Evolutionary conservation across 371 early-diverging fungal species (phyloP), one percentile per base, ranked within the genome.

Genomic region (Syncephalastrum contaminatum): DNA sequence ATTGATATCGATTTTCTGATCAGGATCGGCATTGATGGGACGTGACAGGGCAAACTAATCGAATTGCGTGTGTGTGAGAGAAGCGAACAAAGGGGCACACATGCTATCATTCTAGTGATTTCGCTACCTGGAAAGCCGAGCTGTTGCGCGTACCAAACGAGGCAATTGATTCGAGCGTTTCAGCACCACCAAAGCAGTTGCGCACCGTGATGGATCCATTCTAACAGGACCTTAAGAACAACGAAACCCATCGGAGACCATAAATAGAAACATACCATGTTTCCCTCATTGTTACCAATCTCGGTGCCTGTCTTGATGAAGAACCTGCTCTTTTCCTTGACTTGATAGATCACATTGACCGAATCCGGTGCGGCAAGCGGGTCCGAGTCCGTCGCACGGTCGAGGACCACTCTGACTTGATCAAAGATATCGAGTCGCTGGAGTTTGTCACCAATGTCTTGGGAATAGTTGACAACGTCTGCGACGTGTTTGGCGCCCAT

Each of bases 151-250:
- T 88, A 27, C 88, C 88, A 57, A 91, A 84, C 10, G 88, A 79
- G 40, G 87, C 85, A 56, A 80, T 84, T 1, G 83, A 80, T 54
- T 84, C 85, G 15, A 93, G 52, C 42, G 82, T 75, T 72, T 95
- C 96, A 16, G 87, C 96, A 13, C 85, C 88, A 20, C 96, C 96
- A 69, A 91, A 88, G 4, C 86, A 79, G 54, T 95, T 94, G 57
- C 88, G 84, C 10, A 89, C 50, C 15, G 76, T 82, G 42, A 88
- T 53, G 0, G 91, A 82, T 60, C 70, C 89, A 73, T 77, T 88
- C 78, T 77, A 47, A 19, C 18, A 18, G 25, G 30, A 16, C 15
- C 16, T 46, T 12, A 47, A 46, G 42, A 42, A 53, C 13, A 42
- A n/a, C n/a, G n/a, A n/a, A n/a, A n/a, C n/a, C n/a, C n/a, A n/a